These are phyloP conservation scores for Pinus taeda DNA, from an alignment of 75 land plant genomes.

Conservation along the genomic window DNA sequence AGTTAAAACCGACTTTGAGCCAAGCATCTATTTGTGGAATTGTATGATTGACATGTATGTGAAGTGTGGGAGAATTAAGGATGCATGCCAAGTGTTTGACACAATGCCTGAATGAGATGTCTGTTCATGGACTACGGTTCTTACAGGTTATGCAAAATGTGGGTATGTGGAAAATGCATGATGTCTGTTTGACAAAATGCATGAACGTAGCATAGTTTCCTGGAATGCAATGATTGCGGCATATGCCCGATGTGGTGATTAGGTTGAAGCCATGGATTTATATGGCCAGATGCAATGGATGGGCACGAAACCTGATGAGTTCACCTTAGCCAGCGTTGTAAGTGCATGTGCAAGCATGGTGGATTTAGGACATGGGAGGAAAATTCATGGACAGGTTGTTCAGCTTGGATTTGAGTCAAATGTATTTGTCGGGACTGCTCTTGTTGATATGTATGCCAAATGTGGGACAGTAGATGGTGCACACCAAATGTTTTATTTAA, in stretches of 20 bases:
- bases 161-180: background rate
- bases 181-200: background rate
- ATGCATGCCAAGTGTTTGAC: background rate
- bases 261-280: background rate
- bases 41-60: conserved; percentile 18
- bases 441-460: conserved; percentile 31
- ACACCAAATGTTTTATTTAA: background rate
- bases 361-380: conserved; percentile 13
- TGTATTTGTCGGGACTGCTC: conserved; percentile 13
- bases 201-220: background rate
- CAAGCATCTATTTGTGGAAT: conserved; percentile 10
- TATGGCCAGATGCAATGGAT: background rate
- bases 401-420: conserved; percentile 8
- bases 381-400: conserved; percentile 12
- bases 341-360: conserved; percentile 15
- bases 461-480: conserved; percentile 18
- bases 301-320: no score
- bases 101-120: background rate
- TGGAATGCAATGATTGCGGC: background rate
- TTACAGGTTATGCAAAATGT: background rate
- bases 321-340: no score
- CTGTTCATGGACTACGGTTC: background rate
- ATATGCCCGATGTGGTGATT: background rate
- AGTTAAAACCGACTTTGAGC: background rate
- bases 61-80: conserved; percentile 12